Percentiles rank a stretch among this genome's conserved stretches.
These are phyloP conservation scores for Curvularia verruculosa DNA, from an alignment of 2,329 filamentous ascomycete genomes.

Conservation along the genomic window DNA sequence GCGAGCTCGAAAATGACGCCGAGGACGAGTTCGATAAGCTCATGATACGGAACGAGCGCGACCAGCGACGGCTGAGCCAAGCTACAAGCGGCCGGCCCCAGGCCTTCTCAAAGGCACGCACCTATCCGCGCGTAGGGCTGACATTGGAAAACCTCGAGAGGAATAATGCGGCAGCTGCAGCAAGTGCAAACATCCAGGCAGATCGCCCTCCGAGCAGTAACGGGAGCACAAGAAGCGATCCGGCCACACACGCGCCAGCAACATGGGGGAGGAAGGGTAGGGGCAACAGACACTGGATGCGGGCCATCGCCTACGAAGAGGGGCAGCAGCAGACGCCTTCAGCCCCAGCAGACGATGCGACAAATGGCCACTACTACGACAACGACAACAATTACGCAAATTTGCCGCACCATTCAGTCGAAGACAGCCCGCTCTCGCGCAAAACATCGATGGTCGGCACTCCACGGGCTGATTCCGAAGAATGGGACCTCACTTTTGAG, in stretches of 20 bases:
- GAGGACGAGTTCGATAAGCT: constrained; percentile 54
- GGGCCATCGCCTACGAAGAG: constrained; percentile 44
- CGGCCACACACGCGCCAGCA: constrained; percentile 53
- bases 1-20: constrained; percentile 49
- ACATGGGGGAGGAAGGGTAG: constrained; percentile 57
- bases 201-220: constrained; percentile 46
- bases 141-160: constrained; percentile 54
- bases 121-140: constrained; percentile 48
- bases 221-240: constrained; percentile 48
- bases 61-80: constrained; percentile 49
- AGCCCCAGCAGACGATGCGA: constrained; percentile 24
- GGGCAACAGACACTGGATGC: constrained; percentile 51
- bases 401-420: constrained; percentile 49
- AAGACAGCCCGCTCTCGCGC: constrained; percentile 52
- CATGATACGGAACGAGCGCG: constrained; percentile 53
- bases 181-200: constrained; percentile 26
- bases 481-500: constrained; percentile 51
- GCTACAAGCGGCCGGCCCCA: constrained; percentile 42
- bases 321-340: constrained; percentile 26
- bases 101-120: constrained; percentile 53
- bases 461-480: constrained; percentile 29
- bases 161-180: constrained; percentile 30
- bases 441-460: constrained; percentile 40
- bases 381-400: constrained; percentile 35
- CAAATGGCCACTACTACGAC: constrained; percentile 14